Evolutionary conservation across 2,329 filamentous ascomycete genomes (phyloP).

Genomic region (Lithohypha guttulata): DNA sequence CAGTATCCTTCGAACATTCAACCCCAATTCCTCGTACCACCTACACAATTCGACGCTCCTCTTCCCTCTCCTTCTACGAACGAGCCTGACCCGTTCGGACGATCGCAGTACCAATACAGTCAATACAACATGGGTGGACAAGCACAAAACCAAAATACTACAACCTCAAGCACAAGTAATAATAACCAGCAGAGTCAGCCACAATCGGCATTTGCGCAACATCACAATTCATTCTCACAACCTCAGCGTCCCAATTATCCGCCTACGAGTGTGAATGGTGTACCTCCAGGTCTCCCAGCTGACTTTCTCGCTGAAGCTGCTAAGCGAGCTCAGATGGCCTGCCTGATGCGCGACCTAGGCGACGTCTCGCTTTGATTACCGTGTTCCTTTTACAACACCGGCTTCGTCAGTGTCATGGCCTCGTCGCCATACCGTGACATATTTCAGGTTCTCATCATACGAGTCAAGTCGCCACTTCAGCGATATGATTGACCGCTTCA

Average conservation of each 20-base stretch:
- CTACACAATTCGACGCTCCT: constrained; percentile 16
- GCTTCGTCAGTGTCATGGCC: too few relatives aligned
- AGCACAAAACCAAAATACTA: constrained; percentile 11
- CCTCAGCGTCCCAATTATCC: constrained; percentile 15
- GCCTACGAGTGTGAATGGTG: constrained; percentile 5
- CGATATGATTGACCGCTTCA: too few relatives aligned
- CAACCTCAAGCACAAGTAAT: constrained; percentile 13
- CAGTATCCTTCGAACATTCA: constrained; percentile 16
- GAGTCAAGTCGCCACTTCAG: too few relatives aligned
- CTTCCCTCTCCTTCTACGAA: constrained; percentile 21
- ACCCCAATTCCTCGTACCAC: constrained; percentile 16
- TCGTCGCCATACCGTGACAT: too few relatives aligned
- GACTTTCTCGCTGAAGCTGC: constrained; percentile 88
- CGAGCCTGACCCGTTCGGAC: constrained; percentile 19
- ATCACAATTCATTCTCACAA: constrained; percentile 21
- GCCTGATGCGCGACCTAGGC: constrained; percentile 78
- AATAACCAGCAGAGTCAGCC: constrained; percentile 3
- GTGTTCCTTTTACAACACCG: too few relatives aligned
- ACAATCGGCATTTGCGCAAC: constrained; percentile 14
- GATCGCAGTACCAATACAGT: constrained; percentile 2
- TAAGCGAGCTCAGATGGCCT: constrained; percentile 82
- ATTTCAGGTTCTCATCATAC: too few relatives aligned
- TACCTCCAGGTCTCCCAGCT: constrained; percentile 52
- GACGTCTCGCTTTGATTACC: constrained; percentile 49
- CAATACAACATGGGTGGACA: constrained; percentile 12